Base-by-base conservation (phyloP, 176 grass and related monocot species). In the Eremochloa ophiuroides region DNA sequence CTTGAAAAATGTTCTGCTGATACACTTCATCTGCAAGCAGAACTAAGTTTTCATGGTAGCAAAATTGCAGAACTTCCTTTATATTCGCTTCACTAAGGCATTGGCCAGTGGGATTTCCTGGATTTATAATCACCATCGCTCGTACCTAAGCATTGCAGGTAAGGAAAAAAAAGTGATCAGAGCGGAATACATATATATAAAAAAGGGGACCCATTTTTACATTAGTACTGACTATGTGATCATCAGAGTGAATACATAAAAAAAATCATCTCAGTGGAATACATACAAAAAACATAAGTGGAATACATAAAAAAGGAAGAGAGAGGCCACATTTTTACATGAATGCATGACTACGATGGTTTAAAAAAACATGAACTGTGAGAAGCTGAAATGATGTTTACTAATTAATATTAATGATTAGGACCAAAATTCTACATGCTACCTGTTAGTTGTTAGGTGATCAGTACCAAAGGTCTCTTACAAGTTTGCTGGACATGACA, bases 111-210 rank as follows among this genome's bases (percentile, higher is more conserved):
- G 97, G 97, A 41, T 99, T 99, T 81, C 97, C 97, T 82, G 97
- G 97, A 61, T 99, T 99, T 85, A 99, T 99, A 67, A 99, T 93
- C 85, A 99, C 97, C 97, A 99, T 93, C 22, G 97, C 97, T 82
- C 97, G 90, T 82, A 95, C 85, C 97, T 99, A 82, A 59, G 17
- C 47, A 82, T 56, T 13, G 59, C 6, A 83, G 26, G 30, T 59
- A 20, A 25, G 16, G 20, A 4, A 78, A 73, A n/a, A 53, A 34
- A 62, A n/a, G n/a, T 7, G 26, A 86, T 68, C 40, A 58, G 17
- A 59, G 66, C 2, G 12, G 60, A 59, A 63, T 37, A 76, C 4
- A 61, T 28, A 73, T 6, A 69, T 2, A 67, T 1, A 69, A n/a
- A 22, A 25, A 13, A 13, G 41, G 76, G 66, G 42, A 26, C 35